phyloP scores from a whole-genome alignment of 1,284 basidiomycete species.

The Boletellus deceptivus region DNA sequence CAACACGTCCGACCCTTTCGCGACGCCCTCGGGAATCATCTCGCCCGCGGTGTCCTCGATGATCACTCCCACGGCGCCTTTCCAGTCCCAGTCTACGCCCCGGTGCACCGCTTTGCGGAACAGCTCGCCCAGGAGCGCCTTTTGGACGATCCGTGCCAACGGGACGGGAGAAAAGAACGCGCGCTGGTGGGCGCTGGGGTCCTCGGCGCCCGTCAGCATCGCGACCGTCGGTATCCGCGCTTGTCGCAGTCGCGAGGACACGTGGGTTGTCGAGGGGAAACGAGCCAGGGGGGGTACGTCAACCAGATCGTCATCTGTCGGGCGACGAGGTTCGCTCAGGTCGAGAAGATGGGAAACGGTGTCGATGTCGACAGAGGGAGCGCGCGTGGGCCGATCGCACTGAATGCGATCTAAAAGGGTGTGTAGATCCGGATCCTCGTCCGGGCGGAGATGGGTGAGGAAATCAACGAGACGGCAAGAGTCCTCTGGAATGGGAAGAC shows the following conservation, averaged over 20 bases:
- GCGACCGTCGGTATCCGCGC: slow-evolving; percentile 15
- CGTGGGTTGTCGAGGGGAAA: background rate
- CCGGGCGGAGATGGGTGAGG: slow-evolving; percentile 17
- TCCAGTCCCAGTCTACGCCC: slow-evolving; percentile 24
- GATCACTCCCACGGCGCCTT: slow-evolving; percentile 10
- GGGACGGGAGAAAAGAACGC: slow-evolving; percentile 19
- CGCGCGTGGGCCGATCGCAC: background rate
- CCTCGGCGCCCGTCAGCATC: slow-evolving; percentile 21
- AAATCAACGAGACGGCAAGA: slow-evolving; percentile 25
- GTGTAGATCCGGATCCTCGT: slow-evolving; percentile 20
- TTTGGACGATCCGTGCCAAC: slow-evolving; percentile 24
- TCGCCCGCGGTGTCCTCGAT: slow-evolving; percentile 16
- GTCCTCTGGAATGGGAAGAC: background rate
- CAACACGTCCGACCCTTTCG: background rate
- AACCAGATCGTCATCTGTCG: slow-evolving; percentile 9
- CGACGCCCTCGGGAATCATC: slow-evolving; percentile 23
- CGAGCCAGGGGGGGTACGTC: background rate
- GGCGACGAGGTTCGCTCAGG: slow-evolving; percentile 11
- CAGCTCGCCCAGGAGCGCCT: slow-evolving; percentile 21
- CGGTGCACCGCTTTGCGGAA: slow-evolving; percentile 23
- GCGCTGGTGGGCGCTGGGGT: background rate
- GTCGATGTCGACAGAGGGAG: slow-evolving; percentile 14
- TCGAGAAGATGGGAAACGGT: slow-evolving; percentile 21
- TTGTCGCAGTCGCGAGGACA: background rate
- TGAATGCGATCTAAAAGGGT: slow-evolving; percentile 19